phyloP scores from a whole-genome alignment of 495 filamentous ascomycete species.

The Copromyces sp. region DNA sequence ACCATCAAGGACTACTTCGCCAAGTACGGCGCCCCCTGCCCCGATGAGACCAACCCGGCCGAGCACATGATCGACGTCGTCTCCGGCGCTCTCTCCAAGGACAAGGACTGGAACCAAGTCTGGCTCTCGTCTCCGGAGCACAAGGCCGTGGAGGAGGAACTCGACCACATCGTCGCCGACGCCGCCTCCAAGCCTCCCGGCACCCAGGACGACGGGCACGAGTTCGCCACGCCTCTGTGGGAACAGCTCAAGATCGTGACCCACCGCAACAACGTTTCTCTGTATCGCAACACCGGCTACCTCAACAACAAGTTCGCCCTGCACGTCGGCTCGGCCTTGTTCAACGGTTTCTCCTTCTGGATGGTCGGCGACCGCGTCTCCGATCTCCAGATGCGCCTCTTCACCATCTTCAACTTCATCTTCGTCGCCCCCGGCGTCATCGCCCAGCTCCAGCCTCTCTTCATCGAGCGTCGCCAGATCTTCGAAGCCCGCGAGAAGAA shows the following conservation, averaged over 20 bases:
- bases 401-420: constrained; percentile 59
- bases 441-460: constrained; percentile 57
- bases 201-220: constrained; percentile 21
- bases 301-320: constrained; percentile 49
- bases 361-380: constrained; percentile 50
- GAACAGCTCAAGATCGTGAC: constrained; percentile 37
- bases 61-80: constrained; percentile 87
- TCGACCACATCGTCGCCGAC: constrained; percentile 44
- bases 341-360: constrained; percentile 74
- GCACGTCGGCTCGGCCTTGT: constrained; percentile 37
- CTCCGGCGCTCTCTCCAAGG: constrained; percentile 42
- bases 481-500: constrained; percentile 64
- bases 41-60: constrained; percentile 54
- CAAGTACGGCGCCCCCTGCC: constrained; percentile 58
- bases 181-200: constrained; percentile 20
- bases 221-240: constrained; percentile 19
- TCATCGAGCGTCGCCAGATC: constrained; percentile 55
- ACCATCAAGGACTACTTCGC: constrained; percentile 38
- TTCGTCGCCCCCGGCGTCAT: constrained; percentile 38
- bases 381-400: constrained; percentile 65
- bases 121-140: constrained; percentile 66
- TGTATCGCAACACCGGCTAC: constrained; percentile 64
- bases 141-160: constrained; percentile 47
- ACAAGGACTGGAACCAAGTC: constrained; percentile 66
- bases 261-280: constrained; percentile 56